Percentiles rank a stretch among this genome's conserved stretches.
These are phyloP conservation scores for Bryum argenteum DNA, from an alignment of 225 moss, liverwort and hornwort genomes.

Conservation along the genomic window DNA sequence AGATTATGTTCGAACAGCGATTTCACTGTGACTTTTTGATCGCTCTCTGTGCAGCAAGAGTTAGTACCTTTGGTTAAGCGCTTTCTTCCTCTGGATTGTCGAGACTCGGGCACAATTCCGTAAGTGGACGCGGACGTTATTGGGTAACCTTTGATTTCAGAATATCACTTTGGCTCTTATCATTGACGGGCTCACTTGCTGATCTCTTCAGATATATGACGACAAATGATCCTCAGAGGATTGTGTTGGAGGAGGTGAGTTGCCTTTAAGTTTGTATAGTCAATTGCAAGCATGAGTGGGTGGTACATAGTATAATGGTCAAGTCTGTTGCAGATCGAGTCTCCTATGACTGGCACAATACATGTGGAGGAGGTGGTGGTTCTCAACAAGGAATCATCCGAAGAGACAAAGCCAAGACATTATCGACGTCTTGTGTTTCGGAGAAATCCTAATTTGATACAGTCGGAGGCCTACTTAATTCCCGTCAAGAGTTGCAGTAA, in stretches of 20 bases:
- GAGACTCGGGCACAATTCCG: slow-evolving; percentile 69
- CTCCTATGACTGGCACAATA: slow-evolving; percentile 84
- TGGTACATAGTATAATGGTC: slow-evolving; percentile 19
- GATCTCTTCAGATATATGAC: slow-evolving; percentile 73
- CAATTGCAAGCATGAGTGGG: background rate
- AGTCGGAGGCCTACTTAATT: slow-evolving; percentile 81
- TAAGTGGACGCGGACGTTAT: slow-evolving; percentile 46
- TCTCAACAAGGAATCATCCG: slow-evolving; percentile 40
- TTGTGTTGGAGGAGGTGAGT: slow-evolving; percentile 76
- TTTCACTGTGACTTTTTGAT: background rate
- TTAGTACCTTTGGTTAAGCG: slow-evolving; percentile 71
- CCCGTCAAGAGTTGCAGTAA: slow-evolving; percentile 40
- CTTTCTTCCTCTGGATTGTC: slow-evolving; percentile 69
- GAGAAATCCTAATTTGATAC: slow-evolving; percentile 90
- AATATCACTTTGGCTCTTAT: background rate
- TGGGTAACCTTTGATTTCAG: background rate
- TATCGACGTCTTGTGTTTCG: slow-evolving; percentile 85
- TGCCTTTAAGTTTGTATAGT: background rate
- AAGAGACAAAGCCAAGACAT: slow-evolving; percentile 41
- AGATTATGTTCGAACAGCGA: background rate
- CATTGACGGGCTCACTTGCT: background rate
- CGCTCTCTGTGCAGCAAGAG: slow-evolving; percentile 64
- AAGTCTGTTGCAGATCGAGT: slow-evolving; percentile 63
- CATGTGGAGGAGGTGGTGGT: slow-evolving; percentile 82
- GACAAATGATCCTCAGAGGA: slow-evolving; percentile 70